Base-by-base conservation (phyloP, 371 early-diverging fungal species). In the Batkoa obscura region DNA sequence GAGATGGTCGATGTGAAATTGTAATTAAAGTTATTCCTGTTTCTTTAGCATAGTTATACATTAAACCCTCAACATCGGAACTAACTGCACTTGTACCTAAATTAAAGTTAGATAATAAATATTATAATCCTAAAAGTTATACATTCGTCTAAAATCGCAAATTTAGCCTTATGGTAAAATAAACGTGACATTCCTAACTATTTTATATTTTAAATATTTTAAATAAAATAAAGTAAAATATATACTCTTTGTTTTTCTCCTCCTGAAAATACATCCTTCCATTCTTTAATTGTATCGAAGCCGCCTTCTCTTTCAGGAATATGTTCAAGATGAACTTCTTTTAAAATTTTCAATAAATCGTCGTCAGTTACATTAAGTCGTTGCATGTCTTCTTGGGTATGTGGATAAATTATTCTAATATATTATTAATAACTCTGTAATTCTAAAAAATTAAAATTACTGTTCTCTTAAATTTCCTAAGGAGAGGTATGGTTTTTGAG, bases 221-320 rank as follows among this genome's bases (percentile, higher is more conserved):
- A 32, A 46, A 36, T 55, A 38, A n/a, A 49, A 43, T 12, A 13
- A 10, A 50, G 9, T 15, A 17, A 35, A 49, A 61, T 15, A 60
- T 65, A 62, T 69, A 87, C 82, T 53, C 88, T 72, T 66, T 90
- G 89, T 67, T 88, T 91, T 66, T 91, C 92, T 47, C 92, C 92
- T 12, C 89, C 90, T 38, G 87, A 82, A 38, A 91, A 79, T 9
- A 86, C 85, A 68, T 87, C 85, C 64, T 83, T 86, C 92, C 92
- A 91, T 68, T 91, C 89, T 58, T 87, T 85, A 52, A 74, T 65
- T 9, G 84, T 80, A 59, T 89, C 87, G 79, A 83, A 90, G 3
- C 92, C 90, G 46, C 87, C 88, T 73, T 88, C 86, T 60, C 90
- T 76, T 10, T 74, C 79, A 37, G 83, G 86, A 36, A 92, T 75